Percentiles rank a stretch among this genome's conserved stretches.
These are phyloP conservation scores for Microcyclospora tardicrescens DNA, from an alignment of 2,329 filamentous ascomycete genomes.

Conservation along the genomic window DNA sequence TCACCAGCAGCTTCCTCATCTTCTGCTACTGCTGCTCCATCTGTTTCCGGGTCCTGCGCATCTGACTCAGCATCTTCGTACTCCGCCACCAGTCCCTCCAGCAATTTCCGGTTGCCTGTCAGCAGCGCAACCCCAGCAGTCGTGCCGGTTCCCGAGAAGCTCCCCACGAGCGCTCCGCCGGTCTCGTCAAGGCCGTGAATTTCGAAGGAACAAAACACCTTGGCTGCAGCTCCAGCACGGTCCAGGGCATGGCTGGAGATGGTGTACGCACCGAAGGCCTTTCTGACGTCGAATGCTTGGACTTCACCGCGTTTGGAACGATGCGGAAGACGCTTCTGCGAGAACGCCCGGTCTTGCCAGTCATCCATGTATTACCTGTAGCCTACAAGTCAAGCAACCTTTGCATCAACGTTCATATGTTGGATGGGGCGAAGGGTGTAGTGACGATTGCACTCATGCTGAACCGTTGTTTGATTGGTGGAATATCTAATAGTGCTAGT, in stretches of 20 bases:
- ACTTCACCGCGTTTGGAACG: neutral
- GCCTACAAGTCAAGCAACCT: no score
- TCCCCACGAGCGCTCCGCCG: conserved; percentile 3
- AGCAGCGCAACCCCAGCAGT: conserved; percentile 3
- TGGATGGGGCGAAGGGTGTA: no score
- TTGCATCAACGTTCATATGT: no score
- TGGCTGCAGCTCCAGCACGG: neutral
- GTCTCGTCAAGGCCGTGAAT: conserved; percentile 5
- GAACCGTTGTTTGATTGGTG: no score
- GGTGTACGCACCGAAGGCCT: conserved; percentile 1
- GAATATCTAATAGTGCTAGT: no score
- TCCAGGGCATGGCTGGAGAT: neutral
- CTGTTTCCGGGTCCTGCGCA: no score
- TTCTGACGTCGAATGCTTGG: conserved; percentile 1
- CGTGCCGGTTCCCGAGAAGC: neutral
- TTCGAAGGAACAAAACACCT: conserved; percentile 1
- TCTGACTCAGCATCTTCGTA: no score
- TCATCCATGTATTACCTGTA: neutral
- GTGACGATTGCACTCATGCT: no score
- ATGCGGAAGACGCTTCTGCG: conserved; percentile 1
- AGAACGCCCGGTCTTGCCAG: conserved; percentile 1
- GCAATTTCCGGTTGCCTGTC: conserved; percentile 5
- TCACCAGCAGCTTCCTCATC: conserved; percentile 1
- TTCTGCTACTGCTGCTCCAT: conserved; percentile 2
- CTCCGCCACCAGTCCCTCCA: neutral